Percentiles rank a stretch among this genome's conserved stretches.
These are phyloP conservation scores for Oldenlandia corymbosa DNA, from an alignment of 257 asterid genomes.

Conservation along the genomic window DNA sequence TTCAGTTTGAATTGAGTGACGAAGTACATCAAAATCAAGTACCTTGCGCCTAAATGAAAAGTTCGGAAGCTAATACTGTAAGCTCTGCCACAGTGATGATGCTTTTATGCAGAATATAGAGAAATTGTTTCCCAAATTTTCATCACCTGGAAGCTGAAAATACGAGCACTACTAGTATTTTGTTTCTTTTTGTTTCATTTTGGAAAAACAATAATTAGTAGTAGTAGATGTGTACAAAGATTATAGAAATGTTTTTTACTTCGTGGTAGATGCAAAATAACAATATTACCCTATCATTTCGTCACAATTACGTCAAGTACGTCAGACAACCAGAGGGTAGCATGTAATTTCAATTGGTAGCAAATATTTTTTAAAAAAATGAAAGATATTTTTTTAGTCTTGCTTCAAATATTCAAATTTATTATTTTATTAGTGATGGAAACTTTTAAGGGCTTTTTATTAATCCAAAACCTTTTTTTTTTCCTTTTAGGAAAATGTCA, in stretches of 20 bases:
- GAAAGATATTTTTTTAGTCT: too few species aligned
- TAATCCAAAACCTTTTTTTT: too few species aligned
- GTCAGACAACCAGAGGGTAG: background rate
- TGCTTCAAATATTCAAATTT: too few species aligned
- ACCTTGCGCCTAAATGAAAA: conserved; percentile 7
- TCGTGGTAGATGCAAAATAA: background rate
- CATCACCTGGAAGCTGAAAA: conserved; percentile 1
- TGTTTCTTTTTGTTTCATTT: background rate
- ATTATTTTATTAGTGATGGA: too few species aligned
- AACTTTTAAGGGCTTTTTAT: too few species aligned
- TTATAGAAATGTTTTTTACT: background rate
- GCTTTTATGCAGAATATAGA: conserved; percentile 18
- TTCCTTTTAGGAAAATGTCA: too few species aligned
- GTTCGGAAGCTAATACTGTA: background rate
- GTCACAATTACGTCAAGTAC: background rate
- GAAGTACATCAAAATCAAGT: background rate
- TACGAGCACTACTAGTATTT: background rate
- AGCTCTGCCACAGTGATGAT: conserved; percentile 8
- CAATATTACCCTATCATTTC: background rate
- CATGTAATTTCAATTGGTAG: too few species aligned
- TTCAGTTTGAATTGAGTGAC: background rate
- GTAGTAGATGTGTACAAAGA: background rate
- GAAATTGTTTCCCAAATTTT: conserved; percentile 3
- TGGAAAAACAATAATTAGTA: background rate
- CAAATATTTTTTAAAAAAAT: too few species aligned